Conservation (phyloP, 495 filamentous ascomycete species). For the Ramalina intermedia region DNA sequence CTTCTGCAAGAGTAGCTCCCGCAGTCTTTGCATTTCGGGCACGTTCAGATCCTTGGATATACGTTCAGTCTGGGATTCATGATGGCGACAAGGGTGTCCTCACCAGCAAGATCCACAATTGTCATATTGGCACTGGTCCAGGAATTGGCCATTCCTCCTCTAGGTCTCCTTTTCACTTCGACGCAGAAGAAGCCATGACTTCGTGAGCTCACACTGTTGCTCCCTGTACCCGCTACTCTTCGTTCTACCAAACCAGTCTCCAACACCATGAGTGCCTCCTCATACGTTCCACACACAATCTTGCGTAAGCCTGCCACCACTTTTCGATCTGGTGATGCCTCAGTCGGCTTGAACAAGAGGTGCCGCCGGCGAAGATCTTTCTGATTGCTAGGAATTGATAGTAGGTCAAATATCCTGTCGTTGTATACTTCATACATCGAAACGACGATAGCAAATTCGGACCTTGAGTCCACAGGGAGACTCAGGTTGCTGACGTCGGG, state of each 20-base stretch:
- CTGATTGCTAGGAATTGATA: slow-evolving; percentile 40
- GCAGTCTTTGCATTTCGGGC: slow-evolving; percentile 87
- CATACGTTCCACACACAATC: slow-evolving; percentile 69
- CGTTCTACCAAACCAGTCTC: slow-evolving; percentile 82
- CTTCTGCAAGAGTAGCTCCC: slow-evolving; percentile 81
- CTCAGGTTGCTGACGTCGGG: slow-evolving; percentile 62
- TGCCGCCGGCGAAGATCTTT: slow-evolving; percentile 62
- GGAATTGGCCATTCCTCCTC: slow-evolving; percentile 36
- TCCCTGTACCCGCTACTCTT: slow-evolving; percentile 76
- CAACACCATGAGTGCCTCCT: slow-evolving; percentile 79
- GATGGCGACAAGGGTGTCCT: not conserved
- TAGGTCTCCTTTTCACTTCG: slow-evolving; percentile 73
- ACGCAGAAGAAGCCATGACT: slow-evolving; percentile 96
- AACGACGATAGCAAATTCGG: slow-evolving; percentile 78
- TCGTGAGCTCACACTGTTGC: slow-evolving; percentile 74
- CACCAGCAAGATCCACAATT: slow-evolving; percentile 83
- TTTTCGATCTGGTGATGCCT: slow-evolving; percentile 71
- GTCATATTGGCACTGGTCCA: slow-evolving; percentile 78
- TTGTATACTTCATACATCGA: slow-evolving; percentile 99
- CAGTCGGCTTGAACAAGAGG: slow-evolving; percentile 77
- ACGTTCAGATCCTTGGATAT: slow-evolving; percentile 58
- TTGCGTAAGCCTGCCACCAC: slow-evolving; percentile 85
- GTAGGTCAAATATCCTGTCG: slow-evolving; percentile 88
- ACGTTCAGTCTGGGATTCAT: not conserved
- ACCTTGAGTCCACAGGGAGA: slow-evolving; percentile 49